These are phyloP conservation scores for Osmanthus fragrans DNA, from an alignment of 257 asterid genomes.

Conservation along the genomic window DNA sequence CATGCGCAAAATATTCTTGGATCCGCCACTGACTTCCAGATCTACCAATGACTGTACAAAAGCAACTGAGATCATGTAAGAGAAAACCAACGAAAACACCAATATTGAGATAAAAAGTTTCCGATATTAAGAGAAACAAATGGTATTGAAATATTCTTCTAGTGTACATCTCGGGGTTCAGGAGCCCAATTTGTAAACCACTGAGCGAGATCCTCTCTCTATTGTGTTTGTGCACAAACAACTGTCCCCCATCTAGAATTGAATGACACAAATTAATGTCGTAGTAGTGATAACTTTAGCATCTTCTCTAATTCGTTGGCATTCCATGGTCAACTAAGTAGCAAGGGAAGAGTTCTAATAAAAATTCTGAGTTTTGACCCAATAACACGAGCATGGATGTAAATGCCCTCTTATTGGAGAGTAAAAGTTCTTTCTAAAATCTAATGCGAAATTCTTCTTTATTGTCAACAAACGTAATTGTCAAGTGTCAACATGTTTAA, in stretches of 20 bases:
- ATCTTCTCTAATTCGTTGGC: slow-evolving; percentile 39
- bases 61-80: slow-evolving; percentile 89
- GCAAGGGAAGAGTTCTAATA: background rate
- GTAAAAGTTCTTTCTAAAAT: too few relatives aligned
- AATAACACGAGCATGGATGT: too few relatives aligned
- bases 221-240: slow-evolving; percentile 95
- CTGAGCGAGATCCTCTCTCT: slow-evolving; percentile 76
- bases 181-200: slow-evolving; percentile 97
- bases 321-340: slow-evolving; percentile 71
- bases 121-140: slow-evolving; percentile 22
- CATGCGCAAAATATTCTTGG: too few relatives aligned
- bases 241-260: slow-evolving; percentile 92
- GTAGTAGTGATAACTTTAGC: slow-evolving; percentile 64
- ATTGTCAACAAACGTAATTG: too few relatives aligned
- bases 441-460: too few relatives aligned
- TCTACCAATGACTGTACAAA: too few relatives aligned
- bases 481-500: too few relatives aligned
- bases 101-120: slow-evolving; percentile 58
- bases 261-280: slow-evolving; percentile 75
- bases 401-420: too few relatives aligned
- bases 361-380: too few relatives aligned
- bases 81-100: slow-evolving; percentile 81
- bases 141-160: slow-evolving; percentile 65
- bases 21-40: too few relatives aligned
- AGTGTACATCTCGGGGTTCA: slow-evolving; percentile 90